Evolutionary conservation across 768 basidiomycete genomes (phyloP).

Genomic region (Leccinellum rugosiceps): DNA sequence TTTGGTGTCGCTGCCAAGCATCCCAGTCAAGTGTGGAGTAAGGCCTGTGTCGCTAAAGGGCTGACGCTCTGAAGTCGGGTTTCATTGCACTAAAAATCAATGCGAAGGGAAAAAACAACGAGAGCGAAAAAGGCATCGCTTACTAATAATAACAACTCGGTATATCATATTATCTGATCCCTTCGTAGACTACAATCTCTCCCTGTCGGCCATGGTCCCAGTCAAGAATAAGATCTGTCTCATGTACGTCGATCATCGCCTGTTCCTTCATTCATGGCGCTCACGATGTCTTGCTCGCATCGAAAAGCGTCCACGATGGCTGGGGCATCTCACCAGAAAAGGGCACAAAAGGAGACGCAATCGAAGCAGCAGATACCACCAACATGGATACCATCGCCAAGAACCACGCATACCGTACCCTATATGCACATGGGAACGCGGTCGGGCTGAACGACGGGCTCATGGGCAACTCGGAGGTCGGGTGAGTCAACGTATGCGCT

Average conservation of each 20-base stretch:
- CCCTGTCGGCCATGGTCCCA: slow-evolving; percentile 36
- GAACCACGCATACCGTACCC: slow-evolving; percentile 65
- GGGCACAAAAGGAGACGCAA: slow-evolving; percentile 83
- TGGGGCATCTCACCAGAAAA: slow-evolving; percentile 78
- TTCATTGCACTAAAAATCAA: no score
- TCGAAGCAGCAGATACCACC: slow-evolving; percentile 77
- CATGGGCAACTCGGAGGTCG: slow-evolving; percentile 98
- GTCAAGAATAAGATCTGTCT: slow-evolving; percentile 89
- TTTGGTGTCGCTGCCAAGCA: no score
- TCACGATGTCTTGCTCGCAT: neutral
- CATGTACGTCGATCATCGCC: slow-evolving; percentile 50
- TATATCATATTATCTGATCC: no score
- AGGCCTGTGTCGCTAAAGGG: no score
- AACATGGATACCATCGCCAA: slow-evolving; percentile 88
- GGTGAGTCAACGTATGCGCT: slow-evolving; percentile 48
- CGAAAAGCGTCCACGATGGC: slow-evolving; percentile 84
- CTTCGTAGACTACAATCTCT: neutral
- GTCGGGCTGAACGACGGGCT: slow-evolving; percentile 91
- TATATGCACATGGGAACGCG: slow-evolving; percentile 86
- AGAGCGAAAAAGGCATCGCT: no score
- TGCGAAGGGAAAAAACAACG: no score
- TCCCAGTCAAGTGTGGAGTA: no score
- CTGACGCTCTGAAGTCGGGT: no score
- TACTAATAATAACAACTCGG: no score
- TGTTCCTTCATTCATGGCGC: neutral